These are phyloP conservation scores for Conticribra guillardii DNA, from an alignment of 108 stramenopile genomes.

Conservation along the genomic window DNA sequence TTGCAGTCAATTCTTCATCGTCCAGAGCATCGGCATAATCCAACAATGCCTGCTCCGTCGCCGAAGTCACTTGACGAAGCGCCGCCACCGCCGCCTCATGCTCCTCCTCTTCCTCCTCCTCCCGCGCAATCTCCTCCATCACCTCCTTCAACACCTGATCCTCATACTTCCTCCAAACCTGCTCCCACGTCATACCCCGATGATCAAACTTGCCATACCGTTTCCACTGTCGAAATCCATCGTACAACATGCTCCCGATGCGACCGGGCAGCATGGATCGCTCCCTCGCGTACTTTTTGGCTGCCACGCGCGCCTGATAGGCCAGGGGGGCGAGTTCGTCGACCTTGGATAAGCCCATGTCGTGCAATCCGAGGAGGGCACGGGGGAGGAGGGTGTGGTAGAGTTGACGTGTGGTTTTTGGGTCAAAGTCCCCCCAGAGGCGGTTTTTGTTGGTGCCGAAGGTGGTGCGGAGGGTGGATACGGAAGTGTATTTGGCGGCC, in stretches of 20 bases:
- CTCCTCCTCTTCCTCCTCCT: slow-evolving; percentile 8
- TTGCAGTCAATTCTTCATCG: slow-evolving; percentile 76
- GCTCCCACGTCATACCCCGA: slow-evolving; percentile 92
- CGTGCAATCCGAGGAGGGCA: slow-evolving; percentile 73
- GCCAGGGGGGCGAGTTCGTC: slow-evolving; percentile 91
- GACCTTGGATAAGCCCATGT: slow-evolving; percentile 15
- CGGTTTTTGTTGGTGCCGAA: slow-evolving; percentile 87
- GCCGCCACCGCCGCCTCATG: background rate
- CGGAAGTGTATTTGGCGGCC: slow-evolving; percentile 77
- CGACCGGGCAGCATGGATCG: slow-evolving; percentile 83
- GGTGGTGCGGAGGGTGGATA: slow-evolving; percentile 68
- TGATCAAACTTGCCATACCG: slow-evolving; percentile 84
- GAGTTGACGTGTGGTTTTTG: slow-evolving; percentile 67
- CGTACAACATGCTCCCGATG: slow-evolving; percentile 80
- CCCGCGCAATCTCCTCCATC: slow-evolving; percentile 20
- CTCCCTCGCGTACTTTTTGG: slow-evolving; percentile 93
- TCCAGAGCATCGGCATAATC: slow-evolving; percentile 48
- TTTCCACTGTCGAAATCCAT: slow-evolving; percentile 84
- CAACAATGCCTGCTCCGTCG: too few relatives aligned
- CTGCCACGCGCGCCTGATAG: slow-evolving; percentile 89
- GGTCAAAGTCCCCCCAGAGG: slow-evolving; percentile 88
- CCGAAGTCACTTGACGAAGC: too few relatives aligned
- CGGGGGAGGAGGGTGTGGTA: slow-evolving; percentile 87
- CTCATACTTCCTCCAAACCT: slow-evolving; percentile 95
- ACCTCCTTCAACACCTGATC: slow-evolving; percentile 59